Percentiles rank a stretch among this genome's conserved stretches.
These are phyloP conservation scores for Neurospora sublineolata DNA, from an alignment of 495 filamentous ascomycete genomes.

Conservation along the genomic window DNA sequence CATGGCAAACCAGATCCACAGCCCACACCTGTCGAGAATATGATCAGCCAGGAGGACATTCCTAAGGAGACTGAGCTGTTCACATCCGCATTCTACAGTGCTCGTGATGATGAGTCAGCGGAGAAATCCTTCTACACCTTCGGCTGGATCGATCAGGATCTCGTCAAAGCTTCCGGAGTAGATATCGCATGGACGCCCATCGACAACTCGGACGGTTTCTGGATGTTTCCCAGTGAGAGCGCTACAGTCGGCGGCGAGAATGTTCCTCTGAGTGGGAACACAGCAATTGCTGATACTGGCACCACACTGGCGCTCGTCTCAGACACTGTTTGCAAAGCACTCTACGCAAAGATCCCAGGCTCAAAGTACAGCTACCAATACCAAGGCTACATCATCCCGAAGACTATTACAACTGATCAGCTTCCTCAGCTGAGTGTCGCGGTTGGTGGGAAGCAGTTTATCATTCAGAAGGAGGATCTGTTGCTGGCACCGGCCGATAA, in stretches of 20 bases:
- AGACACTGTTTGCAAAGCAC: constrained; percentile 51
- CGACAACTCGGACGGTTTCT: constrained; percentile 62
- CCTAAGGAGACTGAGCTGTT: constrained; percentile 54
- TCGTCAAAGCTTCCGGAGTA: constrained; percentile 39
- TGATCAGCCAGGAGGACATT: constrained; percentile 59
- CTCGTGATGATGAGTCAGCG: constrained; percentile 37
- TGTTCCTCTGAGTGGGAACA: constrained; percentile 47
- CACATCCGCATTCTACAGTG: constrained; percentile 59
- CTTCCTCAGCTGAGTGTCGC: constrained; percentile 58
- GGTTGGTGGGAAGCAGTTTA: constrained; percentile 53
- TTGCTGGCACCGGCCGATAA: constrained; percentile 51
- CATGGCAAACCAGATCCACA: constrained; percentile 39
- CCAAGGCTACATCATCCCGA: constrained; percentile 62
- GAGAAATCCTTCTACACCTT: constrained; percentile 68
- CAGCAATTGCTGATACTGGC: constrained; percentile 68
- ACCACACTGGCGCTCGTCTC: constrained; percentile 62
- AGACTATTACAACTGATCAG: constrained; percentile 38
- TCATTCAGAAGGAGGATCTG: constrained; percentile 61
- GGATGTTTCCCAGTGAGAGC: constrained; percentile 54
- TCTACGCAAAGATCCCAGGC: constrained; percentile 63
- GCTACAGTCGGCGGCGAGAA: constrained; percentile 50
- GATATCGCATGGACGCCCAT: constrained; percentile 53
- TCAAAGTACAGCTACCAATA: constrained; percentile 48
- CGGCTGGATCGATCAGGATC: constrained; percentile 60
- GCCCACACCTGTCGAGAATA: constrained; percentile 63